Base-by-base conservation (phyloP, 768 basidiomycete genomes). In the Suillus ampliporus region DNA sequence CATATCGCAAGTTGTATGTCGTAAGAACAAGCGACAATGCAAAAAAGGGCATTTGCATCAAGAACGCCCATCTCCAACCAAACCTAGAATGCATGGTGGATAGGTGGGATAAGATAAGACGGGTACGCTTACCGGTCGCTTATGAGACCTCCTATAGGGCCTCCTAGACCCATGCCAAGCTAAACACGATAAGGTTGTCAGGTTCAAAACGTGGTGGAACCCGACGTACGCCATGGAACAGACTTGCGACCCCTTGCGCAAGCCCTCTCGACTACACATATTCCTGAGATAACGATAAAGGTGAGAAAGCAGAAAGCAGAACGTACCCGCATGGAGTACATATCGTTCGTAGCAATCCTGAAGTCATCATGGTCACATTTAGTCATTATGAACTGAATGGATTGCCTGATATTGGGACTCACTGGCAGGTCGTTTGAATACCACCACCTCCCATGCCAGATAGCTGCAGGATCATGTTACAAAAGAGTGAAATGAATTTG, bases 31-130 rank as follows among this genome's bases (percentile, higher is more conserved):
- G 83, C 0, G 91, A 89, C 21, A 88, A 13, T 6, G 80, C 64
- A 70, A 90, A 92, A 44, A 92, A 66, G 23, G 92, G 91, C 23
- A 89, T 72, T 69, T 93, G 92, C 43, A 89, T 75, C 1, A 92
- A 78, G 76, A 94, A 93, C 2, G 91, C 91, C 85, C 86, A 90
- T 69, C 91, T 79, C 92, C 91, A 93, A 9, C 92, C 92, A 40
- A 91, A 73, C 75, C 91, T 91, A 61, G 26, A 31, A 64, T 31
- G 41, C 61, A 38, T 44, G 31, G 21, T 35, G 8, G 44, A 19
- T 21, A 11, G 21, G 37, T 48, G 13, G 43, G 52, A 46, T 44
- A 40, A n/a, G 53, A 51, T 23, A 26, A 48, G 57, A 23, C 61
- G n/a, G 34, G 23, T 15, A 3, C 28, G 58, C 77, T 59, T 67